Base-by-base conservation (phyloP, 371 early-diverging fungal genomes). In the Choanephora cucurbitarum region DNA sequence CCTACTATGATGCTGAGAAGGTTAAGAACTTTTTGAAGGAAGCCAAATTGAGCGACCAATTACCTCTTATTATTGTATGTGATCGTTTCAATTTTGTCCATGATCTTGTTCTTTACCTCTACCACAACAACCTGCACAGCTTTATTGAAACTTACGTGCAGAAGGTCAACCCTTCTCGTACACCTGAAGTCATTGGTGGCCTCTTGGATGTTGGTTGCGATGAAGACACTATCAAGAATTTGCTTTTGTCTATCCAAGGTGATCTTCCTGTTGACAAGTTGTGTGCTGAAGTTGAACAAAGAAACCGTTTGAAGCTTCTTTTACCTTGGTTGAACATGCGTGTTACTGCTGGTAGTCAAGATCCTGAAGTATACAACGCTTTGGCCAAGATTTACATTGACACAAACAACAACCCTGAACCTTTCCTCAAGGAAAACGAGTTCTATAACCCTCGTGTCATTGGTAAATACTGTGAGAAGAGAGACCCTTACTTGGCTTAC, bases 11-110 rank as follows among this genome's bases (percentile, higher is more conserved):
- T 66, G 86, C 96, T 13, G 99, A 98, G 66, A 92, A 87, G 71
- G 98, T 98, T 73, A 97, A 97, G 78, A 98, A 95, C 75, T 96
- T 93, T 79, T 79, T 98, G 57, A 97, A 96, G 86, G 99, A 98
- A 70, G 92, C 97, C 44, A 90, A 95, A 61, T 83, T 98, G 33
- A 72, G 84, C 18, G 99, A 98, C 70, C 97, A 97, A 69, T 81
- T 98, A 46, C 97, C 99, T 23, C 75, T 98, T 47, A 96, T 98
- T 59, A 95, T 97, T 63, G 99, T 98, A 23, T 97, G 98, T 79
- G 99, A 98, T 68, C 88, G 98, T 50, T 94, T 91, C 64, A 89
- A 91, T 70, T 97, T 91, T 82, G 97, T 98, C 21, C 97, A 97
- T 63, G 99, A 98, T 66, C 80, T 98, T 31, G 93, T 98, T 10